Percentiles rank a stretch among this genome's conserved stretches.
These are phyloP conservation scores for Papilionanthe hybrid DNA, from an alignment of 116 monocot genomes.

Conservation along the genomic window DNA sequence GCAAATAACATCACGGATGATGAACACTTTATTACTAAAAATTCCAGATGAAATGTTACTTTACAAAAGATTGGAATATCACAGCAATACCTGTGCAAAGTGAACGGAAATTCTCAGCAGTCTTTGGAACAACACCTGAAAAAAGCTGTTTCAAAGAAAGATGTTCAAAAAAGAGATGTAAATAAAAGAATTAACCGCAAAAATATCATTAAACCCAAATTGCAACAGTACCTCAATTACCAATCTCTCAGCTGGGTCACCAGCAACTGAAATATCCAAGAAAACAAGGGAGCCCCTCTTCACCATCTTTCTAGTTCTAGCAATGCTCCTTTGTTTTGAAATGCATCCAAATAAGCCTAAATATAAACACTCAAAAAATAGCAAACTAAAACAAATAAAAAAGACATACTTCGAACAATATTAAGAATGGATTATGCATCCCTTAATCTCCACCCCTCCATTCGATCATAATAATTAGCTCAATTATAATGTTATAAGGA, in stretches of 20 bases:
- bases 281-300: constrained; percentile 32
- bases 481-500: not conserved
- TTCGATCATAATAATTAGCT: not conserved
- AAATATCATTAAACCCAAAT: not conserved
- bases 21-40: not conserved
- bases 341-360: not conserved
- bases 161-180: not conserved
- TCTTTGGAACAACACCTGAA: constrained; percentile 42
- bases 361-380: not conserved
- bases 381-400: not conserved
- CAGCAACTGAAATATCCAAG: constrained; percentile 36
- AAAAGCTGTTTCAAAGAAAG: constrained; percentile 21
- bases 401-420: not conserved
- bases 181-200: not conserved
- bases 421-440: not conserved
- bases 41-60: not conserved
- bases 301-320: not conserved
- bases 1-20: not conserved
- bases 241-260: constrained; percentile 23
- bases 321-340: not conserved
- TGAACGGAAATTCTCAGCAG: constrained; percentile 45
- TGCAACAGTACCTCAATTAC: constrained; percentile 28
- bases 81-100: constrained; percentile 29
- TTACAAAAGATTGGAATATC: no score
- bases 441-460: not conserved